Evolutionary conservation across 306 rosid genomes (phyloP).

Genomic region (Lupinus albus): DNA sequence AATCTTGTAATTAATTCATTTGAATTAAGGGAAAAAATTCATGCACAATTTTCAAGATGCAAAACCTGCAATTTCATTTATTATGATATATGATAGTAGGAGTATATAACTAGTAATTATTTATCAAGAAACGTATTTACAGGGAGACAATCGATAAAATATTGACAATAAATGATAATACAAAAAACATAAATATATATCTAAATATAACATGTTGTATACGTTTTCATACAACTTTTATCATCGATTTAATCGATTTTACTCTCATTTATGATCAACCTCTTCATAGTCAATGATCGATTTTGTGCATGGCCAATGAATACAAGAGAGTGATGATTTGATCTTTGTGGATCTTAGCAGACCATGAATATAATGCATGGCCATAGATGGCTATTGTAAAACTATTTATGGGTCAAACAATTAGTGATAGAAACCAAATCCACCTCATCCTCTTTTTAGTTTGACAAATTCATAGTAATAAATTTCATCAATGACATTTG

Average conservation of each 20-base stretch:
- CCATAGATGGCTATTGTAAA: slow-evolving; percentile 3
- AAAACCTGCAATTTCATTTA: neutral
- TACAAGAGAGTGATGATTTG: neutral
- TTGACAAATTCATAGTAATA: slow-evolving; percentile 17
- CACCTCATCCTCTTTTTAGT: slow-evolving; percentile 10
- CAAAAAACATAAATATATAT: too few relatives aligned
- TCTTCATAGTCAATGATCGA: slow-evolving; percentile 40
- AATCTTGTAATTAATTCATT: neutral
- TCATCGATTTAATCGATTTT: too few relatives aligned
- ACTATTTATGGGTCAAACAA: slow-evolving; percentile 30
- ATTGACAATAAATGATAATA: too few relatives aligned
- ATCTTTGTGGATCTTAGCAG: slow-evolving; percentile 16
- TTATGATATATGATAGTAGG: too few relatives aligned
- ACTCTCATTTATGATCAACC: too few relatives aligned
- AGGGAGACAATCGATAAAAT: too few relatives aligned
- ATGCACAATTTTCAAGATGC: neutral
- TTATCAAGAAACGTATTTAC: too few relatives aligned
- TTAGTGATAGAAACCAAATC: slow-evolving; percentile 27
- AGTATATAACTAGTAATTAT: too few relatives aligned
- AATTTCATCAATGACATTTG: slow-evolving; percentile 39
- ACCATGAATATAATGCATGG: neutral
- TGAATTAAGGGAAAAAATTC: neutral
- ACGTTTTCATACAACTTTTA: too few relatives aligned
- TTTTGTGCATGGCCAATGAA: slow-evolving; percentile 34
- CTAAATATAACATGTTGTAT: too few relatives aligned